phyloP scores from a whole-genome alignment of 2,329 filamentous ascomycete genomes.

The Hymenoscyphus repandus region DNA sequence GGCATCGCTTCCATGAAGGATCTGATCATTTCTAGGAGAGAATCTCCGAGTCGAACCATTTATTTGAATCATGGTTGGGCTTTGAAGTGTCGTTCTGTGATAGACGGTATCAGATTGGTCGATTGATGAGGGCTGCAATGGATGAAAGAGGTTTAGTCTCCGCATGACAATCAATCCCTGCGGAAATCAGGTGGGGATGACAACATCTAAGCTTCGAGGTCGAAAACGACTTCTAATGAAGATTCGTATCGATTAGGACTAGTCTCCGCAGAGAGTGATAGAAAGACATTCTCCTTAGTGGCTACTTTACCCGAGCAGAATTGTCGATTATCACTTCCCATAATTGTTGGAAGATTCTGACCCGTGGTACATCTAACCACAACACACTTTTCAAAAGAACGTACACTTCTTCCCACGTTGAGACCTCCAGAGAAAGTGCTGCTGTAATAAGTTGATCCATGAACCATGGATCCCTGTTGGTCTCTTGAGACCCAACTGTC shows the following conservation, averaged over 20 bases:
- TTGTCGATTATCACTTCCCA: background rate
- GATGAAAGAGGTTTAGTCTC: background rate
- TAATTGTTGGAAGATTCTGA: background rate
- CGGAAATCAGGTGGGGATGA: background rate
- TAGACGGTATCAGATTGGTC: too few relatives aligned
- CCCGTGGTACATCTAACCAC: conserved; percentile 27
- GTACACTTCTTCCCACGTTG: conserved; percentile 24
- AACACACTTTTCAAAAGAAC: conserved; percentile 24
- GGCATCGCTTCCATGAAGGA: too few relatives aligned
- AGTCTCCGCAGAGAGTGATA: background rate
- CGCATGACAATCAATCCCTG: background rate
- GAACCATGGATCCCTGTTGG: conserved; percentile 31
- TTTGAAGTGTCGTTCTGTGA: too few relatives aligned
- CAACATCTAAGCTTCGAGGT: background rate
- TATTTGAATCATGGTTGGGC: too few relatives aligned
- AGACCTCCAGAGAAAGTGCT: conserved; percentile 5
- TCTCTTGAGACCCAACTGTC: conserved; percentile 33
- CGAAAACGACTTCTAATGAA: background rate
- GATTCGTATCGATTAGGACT: background rate
- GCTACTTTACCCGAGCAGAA: background rate
- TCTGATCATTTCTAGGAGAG: too few relatives aligned
- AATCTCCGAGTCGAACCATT: too few relatives aligned
- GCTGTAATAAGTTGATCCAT: conserved; percentile 18
- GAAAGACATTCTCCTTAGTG: background rate
- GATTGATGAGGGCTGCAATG: too few relatives aligned